Conservation (phyloP, 257 asterid species). For the Anisodus tanguticus region DNA sequence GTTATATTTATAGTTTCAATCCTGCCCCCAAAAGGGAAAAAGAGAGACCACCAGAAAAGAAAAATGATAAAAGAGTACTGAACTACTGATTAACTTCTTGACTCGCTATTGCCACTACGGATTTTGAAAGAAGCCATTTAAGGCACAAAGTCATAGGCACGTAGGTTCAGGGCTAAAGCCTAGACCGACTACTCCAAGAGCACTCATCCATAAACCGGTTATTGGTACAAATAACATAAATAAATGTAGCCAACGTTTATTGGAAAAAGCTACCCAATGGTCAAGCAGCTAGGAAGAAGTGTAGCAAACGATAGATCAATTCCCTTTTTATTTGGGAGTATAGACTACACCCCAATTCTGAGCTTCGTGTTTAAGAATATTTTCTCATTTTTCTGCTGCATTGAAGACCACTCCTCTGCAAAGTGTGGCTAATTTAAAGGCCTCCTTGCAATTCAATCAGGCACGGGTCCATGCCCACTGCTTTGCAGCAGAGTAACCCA, state of each 20-base stretch:
- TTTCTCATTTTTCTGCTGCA: background rate
- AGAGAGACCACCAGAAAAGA: background rate
- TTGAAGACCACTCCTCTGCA: background rate
- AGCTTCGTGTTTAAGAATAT: background rate
- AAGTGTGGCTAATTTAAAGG: background rate
- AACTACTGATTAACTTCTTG: background rate
- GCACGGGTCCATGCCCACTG: background rate
- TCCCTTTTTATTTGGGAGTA: no score
- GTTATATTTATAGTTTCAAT: background rate
- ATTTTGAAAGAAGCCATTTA: no score
- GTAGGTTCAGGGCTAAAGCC: no score
- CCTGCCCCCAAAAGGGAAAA: background rate
- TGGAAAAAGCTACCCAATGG: no score
- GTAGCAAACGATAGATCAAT: no score
- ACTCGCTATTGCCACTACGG: background rate
- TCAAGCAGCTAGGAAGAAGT: no score
- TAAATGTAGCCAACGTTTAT: no score
- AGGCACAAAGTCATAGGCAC: no score
- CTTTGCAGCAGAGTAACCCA: background rate
- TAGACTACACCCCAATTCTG: no score
- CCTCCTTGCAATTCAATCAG: background rate
- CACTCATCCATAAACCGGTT: no score
- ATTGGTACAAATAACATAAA: no score
- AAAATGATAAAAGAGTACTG: background rate
- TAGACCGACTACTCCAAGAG: no score